phyloP scores from a whole-genome alignment of 1,139 yeast species.

The Blastobotrys proliferans region DNA sequence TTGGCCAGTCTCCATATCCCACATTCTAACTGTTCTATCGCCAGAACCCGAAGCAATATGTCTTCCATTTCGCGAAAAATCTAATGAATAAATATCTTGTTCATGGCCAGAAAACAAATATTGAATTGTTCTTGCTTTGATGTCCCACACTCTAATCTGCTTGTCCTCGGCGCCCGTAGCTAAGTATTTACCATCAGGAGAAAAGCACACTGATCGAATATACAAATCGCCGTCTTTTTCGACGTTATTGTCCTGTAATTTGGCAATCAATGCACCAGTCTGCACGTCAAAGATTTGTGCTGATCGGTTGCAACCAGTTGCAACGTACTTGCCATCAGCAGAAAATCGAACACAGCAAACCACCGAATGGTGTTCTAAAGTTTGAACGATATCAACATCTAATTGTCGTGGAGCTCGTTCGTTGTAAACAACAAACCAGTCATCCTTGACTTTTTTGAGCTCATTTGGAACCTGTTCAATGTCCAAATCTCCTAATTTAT shows the following conservation, averaged over 20 bases:
- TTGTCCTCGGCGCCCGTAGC: conserved; percentile 99
- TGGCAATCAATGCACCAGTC: conserved; percentile 86
- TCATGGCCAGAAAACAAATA: conserved; percentile 92
- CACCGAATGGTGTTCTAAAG: conserved; percentile 87
- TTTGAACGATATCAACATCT: conserved; percentile 85
- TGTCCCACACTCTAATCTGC: conserved; percentile 95
- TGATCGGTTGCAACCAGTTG: conserved; percentile 95
- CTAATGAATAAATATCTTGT: conserved; percentile 94
- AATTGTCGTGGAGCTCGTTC: conserved; percentile 73
- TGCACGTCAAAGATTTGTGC: conserved; percentile 93
- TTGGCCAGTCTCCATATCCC: conserved; percentile 93
- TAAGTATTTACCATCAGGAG: conserved; percentile 82
- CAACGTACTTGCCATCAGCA: conserved; percentile 86
- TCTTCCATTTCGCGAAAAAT: conserved; percentile 92
- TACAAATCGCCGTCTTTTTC: conserved; percentile 69
- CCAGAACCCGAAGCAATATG: conserved; percentile 95
- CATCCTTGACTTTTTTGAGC: conserved; percentile 78
- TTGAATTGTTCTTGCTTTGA: conserved; percentile 78
- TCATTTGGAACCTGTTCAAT: conserved; percentile 72
- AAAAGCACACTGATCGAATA: conserved; percentile 88
- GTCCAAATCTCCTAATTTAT: conserved; percentile 80
- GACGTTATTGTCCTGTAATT: conserved; percentile 73
- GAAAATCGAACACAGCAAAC: conserved; percentile 96
- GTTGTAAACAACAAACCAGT: conserved; percentile 86
- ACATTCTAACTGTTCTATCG: conserved; percentile 91